These are phyloP conservation scores for Cercospora citrullina DNA, from an alignment of 2,329 filamentous ascomycete species.

Conservation along the genomic window DNA sequence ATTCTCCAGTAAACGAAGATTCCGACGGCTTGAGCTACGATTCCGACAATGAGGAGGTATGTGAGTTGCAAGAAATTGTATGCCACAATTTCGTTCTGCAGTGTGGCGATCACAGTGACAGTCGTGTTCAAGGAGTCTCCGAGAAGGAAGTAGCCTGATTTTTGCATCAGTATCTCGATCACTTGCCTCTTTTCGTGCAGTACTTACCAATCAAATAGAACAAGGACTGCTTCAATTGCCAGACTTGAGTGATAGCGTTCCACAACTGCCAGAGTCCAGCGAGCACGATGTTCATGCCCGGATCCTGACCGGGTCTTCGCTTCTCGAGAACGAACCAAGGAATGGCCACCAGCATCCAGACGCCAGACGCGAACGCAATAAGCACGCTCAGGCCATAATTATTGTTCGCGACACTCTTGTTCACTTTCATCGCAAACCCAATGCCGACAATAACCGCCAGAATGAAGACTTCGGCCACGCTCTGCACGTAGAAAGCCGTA, in stretches of 20 bases:
- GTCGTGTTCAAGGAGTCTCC: constrained; percentile 71
- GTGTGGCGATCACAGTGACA: constrained; percentile 64
- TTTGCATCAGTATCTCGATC: not conserved
- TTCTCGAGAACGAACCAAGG: constrained; percentile 70
- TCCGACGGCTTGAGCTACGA: constrained; percentile 62
- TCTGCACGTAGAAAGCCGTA: constrained; percentile 64
- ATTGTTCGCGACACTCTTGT: constrained; percentile 60
- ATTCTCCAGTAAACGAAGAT: constrained; percentile 61
- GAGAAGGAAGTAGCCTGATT: constrained; percentile 61
- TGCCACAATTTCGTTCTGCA: constrained; percentile 65
- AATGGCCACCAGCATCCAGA: constrained; percentile 64
- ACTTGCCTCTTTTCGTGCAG: not conserved
- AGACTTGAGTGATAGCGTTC: constrained; percentile 60
- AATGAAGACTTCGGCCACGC: constrained; percentile 61
- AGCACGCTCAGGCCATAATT: constrained; percentile 67
- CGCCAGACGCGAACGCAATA: constrained; percentile 64
- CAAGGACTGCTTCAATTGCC: constrained; percentile 64
- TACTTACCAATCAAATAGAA: constrained; percentile 61
- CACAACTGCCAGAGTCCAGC: constrained; percentile 64
- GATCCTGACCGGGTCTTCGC: constrained; percentile 59
- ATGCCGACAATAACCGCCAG: constrained; percentile 65
- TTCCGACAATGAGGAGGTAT: constrained; percentile 66
- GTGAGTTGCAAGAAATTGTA: constrained; percentile 66
- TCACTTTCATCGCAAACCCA: constrained; percentile 61
- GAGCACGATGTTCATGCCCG: constrained; percentile 54